Percentiles rank a stretch among this genome's conserved stretches.
Evolutionary conservation across 805 yeast genomes (phyloP).

Genomic region (Yarrowia sp.): DNA sequence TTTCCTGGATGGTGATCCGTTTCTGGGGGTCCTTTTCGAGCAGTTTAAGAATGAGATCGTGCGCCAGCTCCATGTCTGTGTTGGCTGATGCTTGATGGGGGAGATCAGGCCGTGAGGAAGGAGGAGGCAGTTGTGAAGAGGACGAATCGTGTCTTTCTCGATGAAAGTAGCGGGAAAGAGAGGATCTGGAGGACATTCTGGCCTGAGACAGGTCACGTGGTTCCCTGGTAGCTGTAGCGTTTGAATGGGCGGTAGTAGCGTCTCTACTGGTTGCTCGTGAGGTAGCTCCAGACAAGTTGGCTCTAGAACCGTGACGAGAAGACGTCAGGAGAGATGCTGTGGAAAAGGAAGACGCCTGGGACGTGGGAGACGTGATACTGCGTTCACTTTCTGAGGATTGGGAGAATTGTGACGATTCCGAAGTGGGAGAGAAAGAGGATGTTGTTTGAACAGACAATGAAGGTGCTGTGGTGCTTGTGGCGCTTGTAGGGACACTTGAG

Average conservation of each 20-base stretch:
- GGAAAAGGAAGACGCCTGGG: conserved; percentile 28
- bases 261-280: conserved; percentile 10
- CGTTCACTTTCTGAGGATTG: conserved; percentile 22
- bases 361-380: conserved; percentile 21
- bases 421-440: not conserved
- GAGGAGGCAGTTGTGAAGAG: not conserved
- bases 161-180: conserved; percentile 21
- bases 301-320: conserved; percentile 7
- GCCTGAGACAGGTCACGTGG: conserved; percentile 24
- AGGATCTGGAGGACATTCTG: conserved; percentile 21
- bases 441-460: not conserved
- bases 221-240: conserved; percentile 24
- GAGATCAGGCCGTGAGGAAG: not conserved
- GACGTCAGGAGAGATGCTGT: conserved; percentile 16
- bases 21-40: conserved; percentile 72
- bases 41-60: conserved; percentile 66
- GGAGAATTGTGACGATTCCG: conserved; percentile 10
- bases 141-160: conserved; percentile 3
- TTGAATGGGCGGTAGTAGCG: conserved; percentile 23
- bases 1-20: conserved; percentile 72
- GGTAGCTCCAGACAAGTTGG: conserved; percentile 7
- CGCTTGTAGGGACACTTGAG: not conserved
- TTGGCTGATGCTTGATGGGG: not conserved
- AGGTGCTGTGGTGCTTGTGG: not conserved
- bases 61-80: conserved; percentile 48